Base-by-base conservation (phyloP, 1,139 yeast species). In the Saccharomyces hybrid region DNA sequence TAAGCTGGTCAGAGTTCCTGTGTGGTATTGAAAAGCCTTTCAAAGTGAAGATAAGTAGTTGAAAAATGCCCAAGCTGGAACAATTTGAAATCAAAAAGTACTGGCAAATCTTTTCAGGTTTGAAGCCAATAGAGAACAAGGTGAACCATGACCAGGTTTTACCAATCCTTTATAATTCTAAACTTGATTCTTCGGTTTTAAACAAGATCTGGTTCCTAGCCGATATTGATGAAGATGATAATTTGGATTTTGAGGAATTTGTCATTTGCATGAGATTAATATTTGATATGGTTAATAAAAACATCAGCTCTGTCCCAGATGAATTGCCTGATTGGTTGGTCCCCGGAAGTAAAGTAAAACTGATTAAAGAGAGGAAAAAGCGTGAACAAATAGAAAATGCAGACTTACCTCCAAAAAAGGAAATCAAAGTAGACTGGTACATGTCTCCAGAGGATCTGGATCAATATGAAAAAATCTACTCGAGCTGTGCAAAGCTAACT, bases 201-300 rank as follows among this genome's bases (percentile, higher is more conserved):
- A 84, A 88, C 49, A 79, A 82, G 68, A 83, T 95, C 47, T 93
- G 99, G 99, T 89, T 88, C 62, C 73, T 93, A 48, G 86, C 96
- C 14, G 99, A 93, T 70, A 89, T 93, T 54, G 99, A 93, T 71
- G 81, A 81, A 55, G 99, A 93, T 71, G 97, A 97, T 19, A 78
- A 78, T 62, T 78, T 93, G 62, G 99, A 95, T 70, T 93, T 93
- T 70, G 99, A 93, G 71, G 99, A 93, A 73, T 93, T 93, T 71
- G 93, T 98, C 69, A 89, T 93, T 59, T 93, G 98, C 55, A 95
- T 93, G 99, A 79, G 97, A 61, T 78, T 93, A 58, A 88, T 91
- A 51, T 95, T 90, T 69, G 99, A 93, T 70, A 73, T 86, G 66
- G 93, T 93, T 51, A 90, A 91, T 70, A 90, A 91, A 29, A 84